Evolutionary conservation across 2,329 filamentous ascomycete species (phyloP).

Genomic region (Tolypocladium endophyticum): DNA sequence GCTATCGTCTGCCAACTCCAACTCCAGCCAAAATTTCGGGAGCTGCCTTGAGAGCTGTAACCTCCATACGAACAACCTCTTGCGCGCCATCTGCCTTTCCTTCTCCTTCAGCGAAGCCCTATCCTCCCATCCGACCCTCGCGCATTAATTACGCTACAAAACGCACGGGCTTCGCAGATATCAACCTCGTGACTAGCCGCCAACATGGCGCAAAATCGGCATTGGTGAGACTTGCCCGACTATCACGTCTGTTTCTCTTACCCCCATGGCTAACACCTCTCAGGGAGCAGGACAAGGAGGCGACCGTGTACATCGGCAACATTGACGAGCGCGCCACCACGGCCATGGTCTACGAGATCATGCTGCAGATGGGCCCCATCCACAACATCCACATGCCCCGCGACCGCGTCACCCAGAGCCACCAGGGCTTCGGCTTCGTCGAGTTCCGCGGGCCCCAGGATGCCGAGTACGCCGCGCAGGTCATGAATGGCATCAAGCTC

Average conservation of each 20-base stretch:
- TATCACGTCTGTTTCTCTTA: neutral
- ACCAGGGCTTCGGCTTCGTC: slow-evolving; percentile 98
- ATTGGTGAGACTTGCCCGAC: slow-evolving; percentile 51
- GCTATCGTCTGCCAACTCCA: neutral
- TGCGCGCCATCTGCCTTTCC: neutral
- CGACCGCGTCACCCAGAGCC: slow-evolving; percentile 91
- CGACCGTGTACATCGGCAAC: slow-evolving; percentile 95
- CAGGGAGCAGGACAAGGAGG: slow-evolving; percentile 96
- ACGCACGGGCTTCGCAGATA: neutral
- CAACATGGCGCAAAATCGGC: slow-evolving; percentile 58
- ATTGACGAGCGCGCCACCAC: slow-evolving; percentile 94
- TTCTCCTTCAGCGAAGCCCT: neutral
- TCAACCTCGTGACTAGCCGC: slow-evolving; percentile 4
- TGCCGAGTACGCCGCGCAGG: slow-evolving; percentile 90
- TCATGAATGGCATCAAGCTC: slow-evolving; percentile 91
- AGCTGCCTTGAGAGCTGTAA: neutral
- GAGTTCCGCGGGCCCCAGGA: slow-evolving; percentile 94
- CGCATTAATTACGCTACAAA: neutral
- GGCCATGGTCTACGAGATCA: slow-evolving; percentile 89
- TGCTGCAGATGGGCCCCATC: slow-evolving; percentile 95
- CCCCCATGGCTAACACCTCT: neutral
- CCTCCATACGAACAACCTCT: neutral
- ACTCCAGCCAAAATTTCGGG: neutral
- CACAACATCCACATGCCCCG: slow-evolving; percentile 97
- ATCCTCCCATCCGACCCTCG: neutral